phyloP scores from a whole-genome alignment of 352 stramenopile genomes.

The Pythium pyrilobum region DNA sequence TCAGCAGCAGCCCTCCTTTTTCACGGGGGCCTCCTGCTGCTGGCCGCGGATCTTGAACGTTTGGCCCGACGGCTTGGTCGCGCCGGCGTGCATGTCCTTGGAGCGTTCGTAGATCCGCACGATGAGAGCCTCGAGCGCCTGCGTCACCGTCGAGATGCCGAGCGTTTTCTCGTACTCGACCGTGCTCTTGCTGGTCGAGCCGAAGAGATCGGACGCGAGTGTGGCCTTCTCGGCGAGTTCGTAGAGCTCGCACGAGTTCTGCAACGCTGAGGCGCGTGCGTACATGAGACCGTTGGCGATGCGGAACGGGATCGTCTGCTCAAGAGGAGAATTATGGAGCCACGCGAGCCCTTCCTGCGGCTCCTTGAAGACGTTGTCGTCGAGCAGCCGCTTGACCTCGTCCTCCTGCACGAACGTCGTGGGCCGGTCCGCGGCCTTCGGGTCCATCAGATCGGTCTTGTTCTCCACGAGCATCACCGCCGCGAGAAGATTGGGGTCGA shows the following conservation, averaged over 20 bases:
- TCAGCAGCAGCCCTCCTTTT: slow-evolving; percentile 35
- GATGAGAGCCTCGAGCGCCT: slow-evolving; percentile 60
- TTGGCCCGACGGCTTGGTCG: slow-evolving; percentile 38
- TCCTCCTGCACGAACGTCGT: slow-evolving; percentile 39
- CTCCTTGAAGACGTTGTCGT: slow-evolving; percentile 47
- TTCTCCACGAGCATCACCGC: slow-evolving; percentile 72
- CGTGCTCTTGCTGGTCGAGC: slow-evolving; percentile 21
- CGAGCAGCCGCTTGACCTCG: slow-evolving; percentile 41
- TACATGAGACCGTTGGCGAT: slow-evolving; percentile 69
- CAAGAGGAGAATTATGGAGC: slow-evolving; percentile 38
- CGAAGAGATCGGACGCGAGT: slow-evolving; percentile 24
- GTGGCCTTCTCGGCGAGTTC: slow-evolving; percentile 47
- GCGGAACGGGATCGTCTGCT: slow-evolving; percentile 43
- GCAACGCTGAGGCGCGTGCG: slow-evolving; percentile 49
- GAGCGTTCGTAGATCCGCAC: slow-evolving; percentile 65
- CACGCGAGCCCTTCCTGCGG: slow-evolving; percentile 38
- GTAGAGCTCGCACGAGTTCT: slow-evolving; percentile 51
- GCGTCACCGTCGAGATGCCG: slow-evolving; percentile 35
- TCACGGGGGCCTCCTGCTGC: not conserved
- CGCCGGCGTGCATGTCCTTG: slow-evolving; percentile 46
- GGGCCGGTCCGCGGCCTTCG: slow-evolving; percentile 28
- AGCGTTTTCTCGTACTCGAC: slow-evolving; percentile 48
- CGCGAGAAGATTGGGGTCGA: slow-evolving; percentile 41
- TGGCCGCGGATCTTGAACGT: slow-evolving; percentile 31
- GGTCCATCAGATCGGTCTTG: slow-evolving; percentile 54